A percentile compares a stretch with the other conserved stretches of the same genome.
These are phyloP conservation scores for Apiospora hydei DNA, from an alignment of 2,329 filamentous ascomycete genomes.

Conservation along the genomic window DNA sequence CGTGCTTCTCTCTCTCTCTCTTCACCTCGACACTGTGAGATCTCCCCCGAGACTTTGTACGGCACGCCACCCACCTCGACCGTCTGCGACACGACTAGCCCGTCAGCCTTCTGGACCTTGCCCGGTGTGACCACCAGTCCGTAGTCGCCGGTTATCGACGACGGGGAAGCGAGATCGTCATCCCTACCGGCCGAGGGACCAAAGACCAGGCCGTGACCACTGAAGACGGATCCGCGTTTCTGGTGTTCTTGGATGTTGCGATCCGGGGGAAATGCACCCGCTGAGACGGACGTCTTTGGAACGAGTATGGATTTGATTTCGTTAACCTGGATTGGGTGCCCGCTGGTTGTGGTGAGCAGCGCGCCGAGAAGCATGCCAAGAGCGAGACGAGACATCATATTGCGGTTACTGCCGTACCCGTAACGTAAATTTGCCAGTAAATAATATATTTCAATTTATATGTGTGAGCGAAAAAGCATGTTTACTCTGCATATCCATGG, in stretches of 20 bases:
- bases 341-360: background rate
- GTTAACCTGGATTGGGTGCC: background rate
- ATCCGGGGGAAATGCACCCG: background rate
- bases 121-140: constrained; percentile 14
- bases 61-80: background rate
- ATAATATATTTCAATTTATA: background rate
- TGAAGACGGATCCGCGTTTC: constrained; percentile 17
- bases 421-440: background rate
- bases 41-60: background rate
- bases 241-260: background rate
- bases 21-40: constrained; percentile 3
- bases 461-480: background rate
- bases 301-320: background rate
- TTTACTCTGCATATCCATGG: background rate
- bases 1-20: background rate
- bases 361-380: background rate
- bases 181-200: background rate
- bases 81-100: background rate
- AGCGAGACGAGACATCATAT: background rate
- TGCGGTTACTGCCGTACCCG: background rate
- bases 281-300: background rate
- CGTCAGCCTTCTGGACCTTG: background rate
- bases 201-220: constrained; percentile 16
- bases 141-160: constrained; percentile 3
- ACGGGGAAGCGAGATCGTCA: background rate